Percentiles rank a stretch among this genome's conserved stretches.
Evolutionary conservation across 495 filamentous ascomycete species (phyloP).

Genomic region (Xylaria bambusicola): DNA sequence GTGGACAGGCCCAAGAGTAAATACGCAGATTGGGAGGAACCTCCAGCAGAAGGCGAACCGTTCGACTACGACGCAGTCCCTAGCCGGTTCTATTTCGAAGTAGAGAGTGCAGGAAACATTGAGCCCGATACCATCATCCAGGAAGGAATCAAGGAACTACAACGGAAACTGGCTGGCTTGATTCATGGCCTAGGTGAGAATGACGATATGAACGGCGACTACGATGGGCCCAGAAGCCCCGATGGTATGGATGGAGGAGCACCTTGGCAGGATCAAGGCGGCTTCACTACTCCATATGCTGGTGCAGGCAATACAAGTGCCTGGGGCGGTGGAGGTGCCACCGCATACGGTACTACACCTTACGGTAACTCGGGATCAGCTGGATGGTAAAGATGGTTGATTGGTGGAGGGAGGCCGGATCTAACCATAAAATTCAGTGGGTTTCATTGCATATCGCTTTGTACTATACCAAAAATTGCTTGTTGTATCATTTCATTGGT

Average conservation of each 20-base stretch:
- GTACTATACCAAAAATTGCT: conserved; percentile 21
- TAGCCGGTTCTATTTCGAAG: conserved; percentile 83
- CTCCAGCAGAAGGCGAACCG: conserved; percentile 72
- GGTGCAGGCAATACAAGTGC: conserved; percentile 60
- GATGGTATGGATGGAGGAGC: conserved; percentile 56
- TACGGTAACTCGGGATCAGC: conserved; percentile 39
- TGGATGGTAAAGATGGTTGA: conserved; percentile 22
- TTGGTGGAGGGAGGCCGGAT: not conserved
- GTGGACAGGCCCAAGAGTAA: conserved; percentile 74
- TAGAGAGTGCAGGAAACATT: conserved; percentile 85
- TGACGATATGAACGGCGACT: conserved; percentile 56
- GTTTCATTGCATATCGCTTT: conserved; percentile 4
- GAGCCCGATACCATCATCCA: conserved; percentile 85
- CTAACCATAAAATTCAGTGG: conserved; percentile 8
- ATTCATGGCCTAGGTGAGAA: conserved; percentile 69
- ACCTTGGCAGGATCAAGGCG: conserved; percentile 63
- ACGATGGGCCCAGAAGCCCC: conserved; percentile 62
- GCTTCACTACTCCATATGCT: conserved; percentile 76
- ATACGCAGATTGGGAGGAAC: conserved; percentile 85
- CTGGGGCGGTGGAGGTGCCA: conserved; percentile 65
- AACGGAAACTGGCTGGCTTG: conserved; percentile 84
- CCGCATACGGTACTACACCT: conserved; percentile 71
- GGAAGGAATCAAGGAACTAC: conserved; percentile 84
- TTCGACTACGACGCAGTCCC: conserved; percentile 92
- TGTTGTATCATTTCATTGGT: conserved; percentile 5